phyloP scores from a whole-genome alignment of 179 eudicot genomes.

The Silene vulgaris region DNA sequence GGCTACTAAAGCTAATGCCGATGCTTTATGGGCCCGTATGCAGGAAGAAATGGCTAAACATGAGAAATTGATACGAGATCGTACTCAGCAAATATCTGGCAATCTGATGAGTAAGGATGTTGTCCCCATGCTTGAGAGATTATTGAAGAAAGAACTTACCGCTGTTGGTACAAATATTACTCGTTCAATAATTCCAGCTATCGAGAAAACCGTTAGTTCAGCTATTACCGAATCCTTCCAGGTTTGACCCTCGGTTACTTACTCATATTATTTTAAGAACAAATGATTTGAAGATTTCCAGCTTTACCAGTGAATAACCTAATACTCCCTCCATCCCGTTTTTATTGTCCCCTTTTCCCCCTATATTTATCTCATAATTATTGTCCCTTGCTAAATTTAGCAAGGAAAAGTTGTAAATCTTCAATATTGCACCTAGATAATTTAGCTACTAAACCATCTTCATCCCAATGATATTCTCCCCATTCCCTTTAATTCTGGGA shows the following conservation, averaged over 20 bases:
- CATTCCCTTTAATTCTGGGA: too few relatives aligned
- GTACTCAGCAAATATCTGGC: constrained; percentile 54
- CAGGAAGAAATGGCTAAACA: constrained; percentile 74
- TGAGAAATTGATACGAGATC: constrained; percentile 63
- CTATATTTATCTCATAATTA: too few relatives aligned
- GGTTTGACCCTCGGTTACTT: constrained; percentile 38
- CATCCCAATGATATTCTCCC: too few relatives aligned
- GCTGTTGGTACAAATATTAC: constrained; percentile 62
- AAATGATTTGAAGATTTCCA: not conserved
- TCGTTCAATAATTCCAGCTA: constrained; percentile 56
- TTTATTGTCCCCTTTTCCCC: too few relatives aligned
- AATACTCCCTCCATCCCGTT: too few relatives aligned
- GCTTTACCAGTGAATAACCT: not conserved
- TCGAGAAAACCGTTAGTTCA: constrained; percentile 65
- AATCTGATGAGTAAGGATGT: constrained; percentile 64
- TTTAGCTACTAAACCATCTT: too few relatives aligned
- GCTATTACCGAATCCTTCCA: constrained; percentile 73
- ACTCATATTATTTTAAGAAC: not conserved
- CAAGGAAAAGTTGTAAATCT: too few relatives aligned
- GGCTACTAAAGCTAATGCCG: constrained; percentile 61
- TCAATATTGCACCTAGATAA: too few relatives aligned
- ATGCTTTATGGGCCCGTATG: constrained; percentile 87
- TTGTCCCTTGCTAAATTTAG: too few relatives aligned
- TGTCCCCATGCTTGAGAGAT: constrained; percentile 54
- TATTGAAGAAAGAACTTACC: constrained; percentile 72